A percentile compares a stretch with the other conserved stretches of the same genome.
phyloP scores from a whole-genome alignment of 2,329 filamentous ascomycete genomes.

The Apiospora hydei region DNA sequence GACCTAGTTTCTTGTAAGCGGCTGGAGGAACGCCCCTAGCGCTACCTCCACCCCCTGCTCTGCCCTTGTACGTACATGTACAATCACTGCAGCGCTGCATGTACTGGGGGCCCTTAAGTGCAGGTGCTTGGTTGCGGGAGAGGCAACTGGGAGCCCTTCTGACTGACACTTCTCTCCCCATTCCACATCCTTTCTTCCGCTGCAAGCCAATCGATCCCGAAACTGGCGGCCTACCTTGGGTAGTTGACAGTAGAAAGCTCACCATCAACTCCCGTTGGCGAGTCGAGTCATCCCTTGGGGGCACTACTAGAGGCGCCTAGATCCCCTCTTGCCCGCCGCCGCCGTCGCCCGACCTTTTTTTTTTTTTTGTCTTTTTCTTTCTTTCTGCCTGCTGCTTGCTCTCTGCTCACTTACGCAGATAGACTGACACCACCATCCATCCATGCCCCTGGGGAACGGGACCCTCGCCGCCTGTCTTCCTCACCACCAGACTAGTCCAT shows the following conservation, averaged over 20 bases:
- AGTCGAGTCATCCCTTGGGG: constrained; percentile 16
- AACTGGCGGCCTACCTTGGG: neutral
- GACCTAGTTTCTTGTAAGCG: constrained; percentile 9
- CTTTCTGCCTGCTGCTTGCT: neutral
- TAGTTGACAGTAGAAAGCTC: constrained; percentile 5
- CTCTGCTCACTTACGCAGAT: constrained; percentile 10
- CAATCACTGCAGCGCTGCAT: neutral
- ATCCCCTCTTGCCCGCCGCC: constrained; percentile 18
- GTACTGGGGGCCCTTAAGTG: neutral
- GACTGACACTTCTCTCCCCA: constrained; percentile 18
- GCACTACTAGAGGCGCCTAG: constrained; percentile 24
- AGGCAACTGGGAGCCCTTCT: constrained; percentile 16
- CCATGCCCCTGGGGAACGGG: constrained; percentile 22
- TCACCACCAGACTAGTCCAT: constrained; percentile 2
- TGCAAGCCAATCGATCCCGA: constrained; percentile 21
- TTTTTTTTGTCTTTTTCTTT: neutral
- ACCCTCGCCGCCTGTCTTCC: constrained; percentile 16
- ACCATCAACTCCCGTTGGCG: constrained; percentile 22
- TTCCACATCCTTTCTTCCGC: constrained; percentile 22
- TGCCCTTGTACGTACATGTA: neutral
- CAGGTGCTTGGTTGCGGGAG: constrained; percentile 1
- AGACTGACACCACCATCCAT: constrained; percentile 22
- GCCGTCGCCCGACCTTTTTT: neutral
- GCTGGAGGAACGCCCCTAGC: neutral
- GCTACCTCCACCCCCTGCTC: neutral